Evolutionary conservation across 2,329 filamentous ascomycete genomes (phyloP), one percentile per base, ranked within the genome.

Genomic region (Fusarium austroafricanum): DNA sequence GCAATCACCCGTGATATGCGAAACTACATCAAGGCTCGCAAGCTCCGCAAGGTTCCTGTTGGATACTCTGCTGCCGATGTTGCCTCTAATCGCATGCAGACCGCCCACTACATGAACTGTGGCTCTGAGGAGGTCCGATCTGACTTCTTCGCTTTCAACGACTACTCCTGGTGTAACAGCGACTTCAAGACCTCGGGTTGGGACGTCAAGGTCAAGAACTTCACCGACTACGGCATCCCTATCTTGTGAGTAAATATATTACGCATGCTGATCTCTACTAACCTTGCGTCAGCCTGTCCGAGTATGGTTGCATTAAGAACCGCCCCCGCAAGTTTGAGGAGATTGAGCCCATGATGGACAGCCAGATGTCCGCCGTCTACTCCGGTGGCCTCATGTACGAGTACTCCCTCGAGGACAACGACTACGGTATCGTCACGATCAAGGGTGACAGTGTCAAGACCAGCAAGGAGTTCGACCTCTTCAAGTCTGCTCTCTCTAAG

Each of bases 311-410:
- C 84, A 93, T 78, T 81, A 91, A 87, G 77, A 94, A 92, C 84
- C 87, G 83, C 62, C 78, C 78, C 45, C 94, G 95, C 73, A 83
- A 90, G 75, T 99, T 97, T 75, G 84, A 89, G 61, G 95, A 97
- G 82, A 82, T 97, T 52, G 80, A 80, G 46, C 85, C 94, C 44
- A 85, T 99, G 59, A 98, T 97, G 90, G 87, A 83, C 80, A 81
- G 80, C 20, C 79, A 97, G 62, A 98, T 98, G 95, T 94, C 91
- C 10, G 73, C 79, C 18, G 94, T 97, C 74, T 98, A 97, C 87
- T 97, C 94, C 39, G 96, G 96, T 75, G 96, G 96, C 79, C 87
- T 99, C 38, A 92, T 97, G 79, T 99, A 97, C 83, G 94, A 98
- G 81, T 99, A 97, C 84, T 90, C 92, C 11, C 82, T 91, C 75